These are phyloP conservation scores for Blepharisma japonicum DNA, from an alignment of 73 alveolate genomes.

Conservation along the genomic window DNA sequence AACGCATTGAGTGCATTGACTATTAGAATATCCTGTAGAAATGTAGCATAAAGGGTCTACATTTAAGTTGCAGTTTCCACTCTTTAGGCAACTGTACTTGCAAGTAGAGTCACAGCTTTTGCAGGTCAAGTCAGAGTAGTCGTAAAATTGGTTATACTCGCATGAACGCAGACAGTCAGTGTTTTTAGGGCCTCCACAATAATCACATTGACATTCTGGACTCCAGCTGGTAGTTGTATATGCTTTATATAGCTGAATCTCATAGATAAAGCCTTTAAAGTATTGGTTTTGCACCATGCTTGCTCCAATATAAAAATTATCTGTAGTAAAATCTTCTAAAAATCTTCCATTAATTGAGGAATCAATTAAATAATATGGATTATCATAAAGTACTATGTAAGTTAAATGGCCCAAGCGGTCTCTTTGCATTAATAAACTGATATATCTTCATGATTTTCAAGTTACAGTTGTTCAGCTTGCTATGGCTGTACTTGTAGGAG, in stretches of 20 bases:
- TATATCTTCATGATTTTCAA: too few relatives aligned
- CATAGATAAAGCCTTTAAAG: neutral
- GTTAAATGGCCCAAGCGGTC: too few relatives aligned
- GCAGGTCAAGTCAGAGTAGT: neutral
- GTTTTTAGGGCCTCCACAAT: neutral
- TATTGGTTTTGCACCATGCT: neutral
- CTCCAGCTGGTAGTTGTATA: neutral
- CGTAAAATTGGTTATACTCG: neutral
- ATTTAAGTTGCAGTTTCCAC: neutral
- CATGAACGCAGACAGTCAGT: neutral
- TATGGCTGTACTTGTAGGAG: too few relatives aligned
- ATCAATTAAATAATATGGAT: too few relatives aligned
- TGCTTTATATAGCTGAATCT: neutral
- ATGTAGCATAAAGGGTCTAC: neutral
- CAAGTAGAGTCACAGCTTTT: neutral
- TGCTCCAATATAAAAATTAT: neutral
- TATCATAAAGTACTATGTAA: too few relatives aligned
- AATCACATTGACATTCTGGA: neutral
- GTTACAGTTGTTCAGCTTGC: too few relatives aligned
- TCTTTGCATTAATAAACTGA: too few relatives aligned
- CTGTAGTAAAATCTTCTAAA: neutral
- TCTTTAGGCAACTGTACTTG: neutral
- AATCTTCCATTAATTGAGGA: too few relatives aligned
- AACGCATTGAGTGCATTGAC: neutral
- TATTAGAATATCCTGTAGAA: neutral